Percentiles rank a stretch among this genome's conserved stretches.
These are phyloP conservation scores for Achlya hypogyna DNA, from an alignment of 352 stramenopile genomes.

Conservation along the genomic window DNA sequence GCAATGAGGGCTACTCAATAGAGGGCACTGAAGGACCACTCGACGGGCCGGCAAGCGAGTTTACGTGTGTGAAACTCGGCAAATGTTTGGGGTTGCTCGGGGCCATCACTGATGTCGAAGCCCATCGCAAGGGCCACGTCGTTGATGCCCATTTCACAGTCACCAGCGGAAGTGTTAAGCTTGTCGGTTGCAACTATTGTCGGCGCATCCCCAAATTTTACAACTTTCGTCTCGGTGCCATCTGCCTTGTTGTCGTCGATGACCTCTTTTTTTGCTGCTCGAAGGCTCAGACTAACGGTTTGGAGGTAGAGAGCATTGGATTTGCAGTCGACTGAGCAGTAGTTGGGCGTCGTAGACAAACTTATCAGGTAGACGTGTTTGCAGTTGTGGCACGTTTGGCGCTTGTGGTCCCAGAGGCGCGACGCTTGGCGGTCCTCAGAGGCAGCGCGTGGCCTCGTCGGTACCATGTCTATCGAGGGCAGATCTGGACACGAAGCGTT, in stretches of 20 bases:
- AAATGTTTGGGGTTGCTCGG: constrained; percentile 41
- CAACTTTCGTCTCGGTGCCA: constrained; percentile 9
- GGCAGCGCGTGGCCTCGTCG: background rate
- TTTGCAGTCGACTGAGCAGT: constrained; percentile 85
- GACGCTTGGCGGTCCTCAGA: constrained; percentile 22
- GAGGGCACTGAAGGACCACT: constrained; percentile 21
- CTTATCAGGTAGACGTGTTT: constrained; percentile 80
- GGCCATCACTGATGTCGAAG: background rate
- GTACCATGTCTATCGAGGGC: background rate
- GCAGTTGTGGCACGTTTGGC: constrained; percentile 77
- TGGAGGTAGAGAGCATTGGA: constrained; percentile 74
- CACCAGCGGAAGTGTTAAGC: background rate
- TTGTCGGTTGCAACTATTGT: background rate
- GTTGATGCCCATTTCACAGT: background rate
- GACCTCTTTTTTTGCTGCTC: constrained; percentile 70
- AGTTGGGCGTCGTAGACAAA: constrained; percentile 53
- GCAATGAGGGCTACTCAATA: constrained; percentile 8
- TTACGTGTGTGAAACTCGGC: constrained; percentile 61
- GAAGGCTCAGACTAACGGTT: constrained; percentile 68
- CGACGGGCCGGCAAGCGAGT: constrained; percentile 2
- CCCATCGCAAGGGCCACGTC: background rate
- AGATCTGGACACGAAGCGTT: background rate
- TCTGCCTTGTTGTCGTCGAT: constrained; percentile 47
- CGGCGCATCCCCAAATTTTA: background rate
- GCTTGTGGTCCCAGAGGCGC: constrained; percentile 78